Percentiles rank a stretch among this genome's conserved stretches.
These are phyloP conservation scores for Podospora conica DNA, from an alignment of 495 filamentous ascomycete species.

Conservation along the genomic window DNA sequence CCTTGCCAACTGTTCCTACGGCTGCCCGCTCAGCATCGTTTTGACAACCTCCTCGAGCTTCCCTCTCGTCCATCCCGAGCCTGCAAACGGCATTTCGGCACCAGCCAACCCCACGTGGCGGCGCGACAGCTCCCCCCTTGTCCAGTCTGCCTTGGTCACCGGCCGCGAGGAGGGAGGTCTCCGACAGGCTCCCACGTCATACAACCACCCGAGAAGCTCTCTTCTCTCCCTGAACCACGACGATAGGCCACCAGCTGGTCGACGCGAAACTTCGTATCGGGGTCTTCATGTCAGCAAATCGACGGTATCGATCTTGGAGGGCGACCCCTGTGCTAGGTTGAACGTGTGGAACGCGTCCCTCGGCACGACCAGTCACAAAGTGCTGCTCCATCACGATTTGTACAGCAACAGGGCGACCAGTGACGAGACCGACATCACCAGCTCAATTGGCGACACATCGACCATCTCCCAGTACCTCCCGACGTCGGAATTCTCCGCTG, in stretches of 20 bases:
- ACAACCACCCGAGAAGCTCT: neutral
- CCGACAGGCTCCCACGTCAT: slow-evolving; percentile 3
- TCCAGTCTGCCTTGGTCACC: neutral
- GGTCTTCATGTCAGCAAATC: slow-evolving; percentile 5
- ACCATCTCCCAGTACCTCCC: neutral
- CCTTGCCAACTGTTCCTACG: neutral
- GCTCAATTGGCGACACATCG: neutral
- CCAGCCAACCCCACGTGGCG: neutral
- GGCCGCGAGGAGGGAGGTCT: neutral
- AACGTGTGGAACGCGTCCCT: neutral
- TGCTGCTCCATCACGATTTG: neutral
- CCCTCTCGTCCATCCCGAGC: neutral
- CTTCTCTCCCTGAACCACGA: neutral
- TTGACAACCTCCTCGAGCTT: neutral
- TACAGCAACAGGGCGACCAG: neutral
- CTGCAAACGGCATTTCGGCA: neutral
- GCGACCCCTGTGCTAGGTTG: neutral
- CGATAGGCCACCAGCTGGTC: neutral
- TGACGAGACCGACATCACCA: neutral
- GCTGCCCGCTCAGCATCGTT: neutral
- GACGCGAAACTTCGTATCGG: neutral
- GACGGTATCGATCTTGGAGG: neutral
- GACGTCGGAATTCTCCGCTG: neutral
- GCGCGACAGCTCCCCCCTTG: neutral
- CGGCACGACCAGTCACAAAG: neutral